phyloP scores from a whole-genome alignment of 306 rosid species.

The Vigna reflexopilosa region DNA sequence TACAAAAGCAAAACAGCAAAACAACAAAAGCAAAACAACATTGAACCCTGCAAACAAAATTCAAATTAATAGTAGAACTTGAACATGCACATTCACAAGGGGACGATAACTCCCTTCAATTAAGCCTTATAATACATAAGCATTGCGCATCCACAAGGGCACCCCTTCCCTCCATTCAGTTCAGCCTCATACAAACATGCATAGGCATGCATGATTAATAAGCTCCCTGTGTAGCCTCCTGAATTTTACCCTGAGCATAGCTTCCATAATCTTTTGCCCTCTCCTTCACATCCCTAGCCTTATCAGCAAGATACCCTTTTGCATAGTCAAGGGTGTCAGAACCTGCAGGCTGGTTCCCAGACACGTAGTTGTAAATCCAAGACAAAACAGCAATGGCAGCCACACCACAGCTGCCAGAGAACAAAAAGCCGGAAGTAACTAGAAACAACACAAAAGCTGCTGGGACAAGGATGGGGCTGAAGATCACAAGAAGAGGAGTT shows the following conservation, averaged over 20 bases:
- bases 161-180: neutral
- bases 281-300: constrained; percentile 56
- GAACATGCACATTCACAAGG: constrained; percentile 35
- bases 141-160: constrained; percentile 11
- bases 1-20: constrained; percentile 26
- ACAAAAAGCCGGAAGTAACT: constrained; percentile 53
- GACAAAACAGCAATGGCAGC: constrained; percentile 60
- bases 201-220: constrained; percentile 20
- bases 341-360: constrained; percentile 52
- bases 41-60: constrained; percentile 36
- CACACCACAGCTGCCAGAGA: constrained; percentile 61
- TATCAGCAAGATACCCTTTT: constrained; percentile 48
- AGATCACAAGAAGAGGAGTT: constrained; percentile 65
- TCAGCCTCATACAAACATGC: neutral
- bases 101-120: neutral
- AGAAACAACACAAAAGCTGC: constrained; percentile 50
- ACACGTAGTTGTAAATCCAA: constrained; percentile 61
- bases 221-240: constrained; percentile 46
- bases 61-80: constrained; percentile 35
- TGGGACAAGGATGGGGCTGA: constrained; percentile 66
- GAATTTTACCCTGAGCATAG: constrained; percentile 43
- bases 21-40: constrained; percentile 42
- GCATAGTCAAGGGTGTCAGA: constrained; percentile 57
- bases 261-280: constrained; percentile 53
- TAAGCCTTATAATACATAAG: neutral